Conservation (phyloP, 768 basidiomycete genomes). For the Hydnum rufescens region DNA sequence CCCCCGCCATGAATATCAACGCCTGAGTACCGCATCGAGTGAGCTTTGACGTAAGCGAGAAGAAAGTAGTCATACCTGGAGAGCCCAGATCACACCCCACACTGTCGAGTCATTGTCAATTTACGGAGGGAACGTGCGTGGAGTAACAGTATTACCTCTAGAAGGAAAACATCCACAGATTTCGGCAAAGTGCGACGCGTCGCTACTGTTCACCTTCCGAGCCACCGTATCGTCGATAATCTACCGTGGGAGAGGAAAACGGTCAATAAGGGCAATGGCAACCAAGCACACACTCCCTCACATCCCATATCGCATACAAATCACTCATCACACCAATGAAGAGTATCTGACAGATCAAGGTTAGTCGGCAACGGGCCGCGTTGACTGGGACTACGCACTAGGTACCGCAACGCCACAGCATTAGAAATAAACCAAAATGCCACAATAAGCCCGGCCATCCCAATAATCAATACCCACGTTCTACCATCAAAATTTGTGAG, state of each 20-base stretch:
- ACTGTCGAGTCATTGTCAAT: slow-evolving; percentile 25
- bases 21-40: slow-evolving; percentile 31
- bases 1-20: slow-evolving; percentile 51
- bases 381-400: slow-evolving; percentile 27
- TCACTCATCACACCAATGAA: slow-evolving; percentile 81
- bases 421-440: slow-evolving; percentile 70
- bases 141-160: slow-evolving; percentile 30
- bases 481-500: slow-evolving; percentile 19
- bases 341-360: slow-evolving; percentile 29
- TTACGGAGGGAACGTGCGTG: not conserved
- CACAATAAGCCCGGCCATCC: slow-evolving; percentile 61
- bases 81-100: slow-evolving; percentile 79
- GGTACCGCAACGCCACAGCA: slow-evolving; percentile 53
- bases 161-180: slow-evolving; percentile 72
- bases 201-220: slow-evolving; percentile 65
- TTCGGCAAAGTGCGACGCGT: slow-evolving; percentile 67
- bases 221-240: slow-evolving; percentile 59
- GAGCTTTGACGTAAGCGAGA: too few relatives aligned
- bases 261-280: not conserved
- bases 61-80: too few relatives aligned
- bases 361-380: not conserved
- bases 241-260: not conserved
- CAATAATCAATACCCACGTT: slow-evolving; percentile 58
- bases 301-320: slow-evolving; percentile 76
- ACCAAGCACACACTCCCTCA: slow-evolving; percentile 22